Percentiles rank a stretch among this genome's conserved stretches.
These are phyloP conservation scores for Spergularia bocconei DNA, from an alignment of 148 eudicot species.

Conservation along the genomic window DNA sequence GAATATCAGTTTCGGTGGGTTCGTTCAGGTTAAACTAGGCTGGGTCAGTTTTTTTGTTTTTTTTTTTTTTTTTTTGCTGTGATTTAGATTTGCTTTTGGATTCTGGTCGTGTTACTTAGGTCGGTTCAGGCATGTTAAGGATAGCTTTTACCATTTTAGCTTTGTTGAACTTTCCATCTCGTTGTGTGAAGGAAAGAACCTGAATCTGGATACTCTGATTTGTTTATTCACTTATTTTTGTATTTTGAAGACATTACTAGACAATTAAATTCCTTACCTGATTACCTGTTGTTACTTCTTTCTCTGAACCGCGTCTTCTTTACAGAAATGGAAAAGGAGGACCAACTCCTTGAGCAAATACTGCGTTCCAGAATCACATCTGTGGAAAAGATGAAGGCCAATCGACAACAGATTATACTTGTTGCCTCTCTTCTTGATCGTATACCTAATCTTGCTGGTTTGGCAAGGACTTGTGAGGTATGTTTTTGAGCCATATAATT, in stretches of 20 bases:
- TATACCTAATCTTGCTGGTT: conserved; percentile 97
- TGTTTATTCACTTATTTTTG: not conserved
- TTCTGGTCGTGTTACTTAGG: too few relatives aligned
- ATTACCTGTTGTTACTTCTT: not conserved
- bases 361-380: conserved; percentile 56
- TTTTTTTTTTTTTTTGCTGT: too few relatives aligned
- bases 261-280: not conserved
- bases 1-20: too few relatives aligned
- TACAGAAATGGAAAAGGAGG: conserved; percentile 83
- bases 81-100: too few relatives aligned
- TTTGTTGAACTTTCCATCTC: not conserved
- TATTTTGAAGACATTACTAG: not conserved
- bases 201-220: not conserved
- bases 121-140: not conserved
- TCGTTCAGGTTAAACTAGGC: too few relatives aligned
- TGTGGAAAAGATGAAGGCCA: conserved; percentile 60
- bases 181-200: not conserved
- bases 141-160: not conserved
- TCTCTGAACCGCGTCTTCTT: conserved; percentile 14
- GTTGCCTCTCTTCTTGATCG: conserved; percentile 94
- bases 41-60: too few relatives aligned
- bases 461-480: conserved; percentile 97
- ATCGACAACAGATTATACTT: conserved; percentile 72
- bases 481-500: conserved; percentile 12
- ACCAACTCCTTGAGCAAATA: conserved; percentile 70